Evolutionary conservation across 164 flowering plant genomes (phyloP).

Genomic region (Tinospora cordifolia): DNA sequence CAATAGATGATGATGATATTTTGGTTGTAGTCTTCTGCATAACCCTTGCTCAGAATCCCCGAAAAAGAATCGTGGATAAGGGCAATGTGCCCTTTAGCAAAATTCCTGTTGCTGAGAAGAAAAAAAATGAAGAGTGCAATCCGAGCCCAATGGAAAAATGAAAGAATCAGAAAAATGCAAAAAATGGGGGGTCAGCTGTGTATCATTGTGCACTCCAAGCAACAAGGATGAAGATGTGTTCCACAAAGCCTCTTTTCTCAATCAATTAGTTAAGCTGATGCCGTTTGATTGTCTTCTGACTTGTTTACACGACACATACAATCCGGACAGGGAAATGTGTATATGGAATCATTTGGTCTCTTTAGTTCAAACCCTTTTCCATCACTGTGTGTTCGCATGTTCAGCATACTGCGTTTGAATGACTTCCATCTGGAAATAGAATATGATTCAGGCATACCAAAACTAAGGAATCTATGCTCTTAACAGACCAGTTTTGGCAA

Average conservation of each 20-base stretch:
- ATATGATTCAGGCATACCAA: neutral
- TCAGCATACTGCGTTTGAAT: constrained; percentile 81
- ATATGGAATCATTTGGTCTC: constrained; percentile 73
- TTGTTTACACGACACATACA: constrained; percentile 75
- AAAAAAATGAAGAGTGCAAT: constrained; percentile 1
- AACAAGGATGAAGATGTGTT: constrained; percentile 3
- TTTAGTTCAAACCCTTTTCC: constrained; percentile 74
- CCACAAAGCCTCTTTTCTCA: neutral
- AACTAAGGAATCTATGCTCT: neutral
- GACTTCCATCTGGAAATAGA: constrained; percentile 64
- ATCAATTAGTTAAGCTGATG: constrained; percentile 35
- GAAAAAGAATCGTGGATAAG: constrained; percentile 7
- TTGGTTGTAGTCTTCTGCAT: neutral
- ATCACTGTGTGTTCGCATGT: constrained; percentile 73
- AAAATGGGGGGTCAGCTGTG: constrained; percentile 16
- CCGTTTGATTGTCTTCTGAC: constrained; percentile 42
- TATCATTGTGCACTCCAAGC: constrained; percentile 2
- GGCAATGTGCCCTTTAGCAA: constrained; percentile 10
- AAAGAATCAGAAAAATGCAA: constrained; percentile 16
- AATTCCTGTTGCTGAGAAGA: constrained; percentile 1
- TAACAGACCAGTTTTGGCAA: neutral
- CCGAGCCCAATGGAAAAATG: constrained; percentile 9
- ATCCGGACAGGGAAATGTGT: constrained; percentile 87
- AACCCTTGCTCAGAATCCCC: neutral
- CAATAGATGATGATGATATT: neutral